A percentile compares a stretch with the other conserved stretches of the same genome.
phyloP scores from a whole-genome alignment of 1,284 basidiomycete species.

The Irpex sp. region DNA sequence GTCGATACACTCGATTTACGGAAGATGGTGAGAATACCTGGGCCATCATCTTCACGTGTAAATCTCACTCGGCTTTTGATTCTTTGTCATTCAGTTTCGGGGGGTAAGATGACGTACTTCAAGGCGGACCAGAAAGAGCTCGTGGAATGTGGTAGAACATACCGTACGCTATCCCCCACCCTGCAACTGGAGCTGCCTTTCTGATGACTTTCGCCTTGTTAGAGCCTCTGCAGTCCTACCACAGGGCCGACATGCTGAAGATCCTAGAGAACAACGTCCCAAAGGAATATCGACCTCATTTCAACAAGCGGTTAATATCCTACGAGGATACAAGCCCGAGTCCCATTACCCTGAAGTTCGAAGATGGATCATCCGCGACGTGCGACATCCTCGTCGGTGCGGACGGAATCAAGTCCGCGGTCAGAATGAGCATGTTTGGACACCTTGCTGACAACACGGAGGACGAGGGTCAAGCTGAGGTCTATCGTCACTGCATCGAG shows the following conservation, averaged over 20 bases:
- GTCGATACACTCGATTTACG: too few species aligned
- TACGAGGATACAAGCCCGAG: conserved; percentile 24
- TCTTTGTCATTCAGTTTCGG: too few species aligned
- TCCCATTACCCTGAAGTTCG: conserved; percentile 35
- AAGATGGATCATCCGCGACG: conserved; percentile 36
- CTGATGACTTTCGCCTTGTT: background rate
- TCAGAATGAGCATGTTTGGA: conserved; percentile 23
- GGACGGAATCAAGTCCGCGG: conserved; percentile 39
- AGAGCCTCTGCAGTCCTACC: conserved; percentile 38
- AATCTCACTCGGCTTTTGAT: too few species aligned
- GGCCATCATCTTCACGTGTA: too few species aligned
- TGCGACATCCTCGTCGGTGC: conserved; percentile 51
- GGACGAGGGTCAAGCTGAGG: conserved; percentile 12
- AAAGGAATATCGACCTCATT: conserved; percentile 25
- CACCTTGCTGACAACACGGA: conserved; percentile 17
- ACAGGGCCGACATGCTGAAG: conserved; percentile 42
- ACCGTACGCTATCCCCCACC: too few species aligned
- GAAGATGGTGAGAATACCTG: too few species aligned
- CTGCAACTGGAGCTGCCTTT: too few species aligned
- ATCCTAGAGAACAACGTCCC: conserved; percentile 36
- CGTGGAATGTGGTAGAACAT: too few species aligned
- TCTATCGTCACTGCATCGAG: conserved; percentile 19
- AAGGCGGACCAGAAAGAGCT: too few species aligned
- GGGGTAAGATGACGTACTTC: too few species aligned
- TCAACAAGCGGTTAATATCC: conserved; percentile 35